Evolutionary conservation across 306 rosid genomes (phyloP).

Genomic region (Cucurbita ficifolia): DNA sequence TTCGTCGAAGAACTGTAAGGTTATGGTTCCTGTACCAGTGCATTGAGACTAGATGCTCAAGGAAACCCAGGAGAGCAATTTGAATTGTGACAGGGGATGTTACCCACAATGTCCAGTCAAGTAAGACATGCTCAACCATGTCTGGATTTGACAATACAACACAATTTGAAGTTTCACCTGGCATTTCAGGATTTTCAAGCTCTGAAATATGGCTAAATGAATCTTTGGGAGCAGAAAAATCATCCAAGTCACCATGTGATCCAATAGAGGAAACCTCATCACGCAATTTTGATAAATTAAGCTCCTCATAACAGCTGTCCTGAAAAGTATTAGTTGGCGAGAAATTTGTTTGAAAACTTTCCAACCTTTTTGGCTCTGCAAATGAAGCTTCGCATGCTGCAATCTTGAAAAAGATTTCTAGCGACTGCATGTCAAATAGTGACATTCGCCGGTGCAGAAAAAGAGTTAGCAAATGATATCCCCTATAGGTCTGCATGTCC

Average conservation of each 20-base stretch:
- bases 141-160: conserved; percentile 95
- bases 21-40: conserved; percentile 97
- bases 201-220: conserved; percentile 90
- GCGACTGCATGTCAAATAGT: conserved; percentile 90
- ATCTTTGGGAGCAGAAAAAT: conserved; percentile 78
- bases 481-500: conserved; percentile 91
- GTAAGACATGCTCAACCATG: conserved; percentile 96
- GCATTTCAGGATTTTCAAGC: conserved; percentile 71
- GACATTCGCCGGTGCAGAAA: conserved; percentile 84
- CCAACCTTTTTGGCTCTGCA: conserved; percentile 85
- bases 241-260: conserved; percentile 89
- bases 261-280: conserved; percentile 84
- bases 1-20: conserved; percentile 82
- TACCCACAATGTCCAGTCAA: conserved; percentile 99
- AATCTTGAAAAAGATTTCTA: conserved; percentile 90
- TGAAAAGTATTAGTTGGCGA: conserved; percentile 43
- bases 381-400: conserved; percentile 99
- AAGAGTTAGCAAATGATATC: conserved; percentile 91
- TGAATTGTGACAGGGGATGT: conserved; percentile 73
- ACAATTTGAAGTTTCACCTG: conserved; percentile 89
- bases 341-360: conserved; percentile 32
- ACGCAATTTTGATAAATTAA: conserved; percentile 57
- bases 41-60: conserved; percentile 98
- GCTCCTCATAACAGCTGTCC: conserved; percentile 62
- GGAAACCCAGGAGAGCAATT: conserved; percentile 86